Evolutionary conservation across 176 grass and related monocot genomes (phyloP), one percentile per base, ranked within the genome.

Genomic region (Saccharum officinarum): DNA sequence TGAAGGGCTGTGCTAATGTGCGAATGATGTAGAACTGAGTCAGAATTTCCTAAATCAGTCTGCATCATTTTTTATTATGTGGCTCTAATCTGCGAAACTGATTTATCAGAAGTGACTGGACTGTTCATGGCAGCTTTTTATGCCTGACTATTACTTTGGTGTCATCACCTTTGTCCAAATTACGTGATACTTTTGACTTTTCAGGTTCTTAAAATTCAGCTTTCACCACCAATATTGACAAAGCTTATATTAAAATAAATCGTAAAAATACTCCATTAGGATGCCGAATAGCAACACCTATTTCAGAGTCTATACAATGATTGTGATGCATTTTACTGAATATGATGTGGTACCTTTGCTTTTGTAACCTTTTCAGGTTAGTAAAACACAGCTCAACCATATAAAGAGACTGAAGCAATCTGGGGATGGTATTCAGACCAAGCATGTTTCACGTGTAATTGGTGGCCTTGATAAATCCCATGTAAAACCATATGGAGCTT

Each of bases 351-450:
- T 37, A 44, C 45, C 52, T 46, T 67, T 72, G 41, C 26, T 62
- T 81, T 40, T 75, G 47, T 23, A 67, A 88, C 69, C 30, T 80
- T 33, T 75, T 85, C 84, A 93, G 91, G 45, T 92, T 69, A 92
- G 77, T 62, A 92, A 44, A 89, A 69, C 81, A 77, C 87, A 92
- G 45, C 84, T 85, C 62, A 78, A 87, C 50, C 87, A 87, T 61
- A 69, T 92, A 39, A 92, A 89, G 64, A 85, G 82, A 77, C 76
- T 90, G 83, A 92, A 87, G 60, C 85, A 85, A 62, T 92, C 91
- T 82, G 84, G 81, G 41, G 91, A 90, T 69, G 91, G 91, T 47
- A 92, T 92, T 87, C 87, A 89, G 63, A 59, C 76, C 0, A 89
- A 89, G 38, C 85, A 77, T 67, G 87, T 92, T 44, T 72, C 54